Evolutionary conservation across 768 basidiomycete species (phyloP).

Genomic region (Cyathus striatus): DNA sequence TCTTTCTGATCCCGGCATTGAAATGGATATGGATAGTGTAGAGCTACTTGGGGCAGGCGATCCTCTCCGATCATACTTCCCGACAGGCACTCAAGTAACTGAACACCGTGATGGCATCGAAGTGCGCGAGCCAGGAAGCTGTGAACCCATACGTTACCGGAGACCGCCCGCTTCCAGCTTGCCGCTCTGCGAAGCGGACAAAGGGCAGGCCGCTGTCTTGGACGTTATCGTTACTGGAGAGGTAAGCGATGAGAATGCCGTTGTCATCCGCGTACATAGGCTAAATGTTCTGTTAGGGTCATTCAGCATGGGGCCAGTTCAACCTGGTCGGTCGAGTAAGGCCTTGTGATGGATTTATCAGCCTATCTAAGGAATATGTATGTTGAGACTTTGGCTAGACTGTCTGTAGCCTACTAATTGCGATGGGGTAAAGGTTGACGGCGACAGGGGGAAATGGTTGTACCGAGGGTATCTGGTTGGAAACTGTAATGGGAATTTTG

Average conservation of each 20-base stretch:
- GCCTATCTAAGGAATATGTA: slow-evolving; percentile 83
- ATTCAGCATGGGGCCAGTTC: slow-evolving; percentile 91
- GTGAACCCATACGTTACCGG: slow-evolving; percentile 22
- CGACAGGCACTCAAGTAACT: slow-evolving; percentile 41
- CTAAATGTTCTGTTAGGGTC: slow-evolving; percentile 47
- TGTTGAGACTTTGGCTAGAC: slow-evolving; percentile 15
- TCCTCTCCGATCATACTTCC: slow-evolving; percentile 59
- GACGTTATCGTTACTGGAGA: slow-evolving; percentile 77
- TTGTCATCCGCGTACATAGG: background rate
- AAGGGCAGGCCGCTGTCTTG: slow-evolving; percentile 20
- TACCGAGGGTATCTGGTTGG: slow-evolving; percentile 83
- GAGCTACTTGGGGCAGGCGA: slow-evolving; percentile 51
- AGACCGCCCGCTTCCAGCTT: slow-evolving; percentile 11
- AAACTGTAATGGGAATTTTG: slow-evolving; percentile 59
- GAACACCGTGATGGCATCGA: slow-evolving; percentile 45
- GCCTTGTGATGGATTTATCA: slow-evolving; percentile 76
- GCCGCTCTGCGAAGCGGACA: slow-evolving; percentile 4
- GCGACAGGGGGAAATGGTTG: slow-evolving; percentile 77
- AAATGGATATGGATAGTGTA: slow-evolving; percentile 19
- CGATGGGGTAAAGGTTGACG: slow-evolving; percentile 42
- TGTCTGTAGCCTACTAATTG: slow-evolving; percentile 4
- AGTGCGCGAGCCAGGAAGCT: slow-evolving; percentile 38
- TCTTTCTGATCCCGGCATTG: slow-evolving; percentile 25
- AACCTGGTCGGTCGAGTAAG: slow-evolving; percentile 75
- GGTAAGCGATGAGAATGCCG: slow-evolving; percentile 30